Base-by-base conservation (phyloP, 495 filamentous ascomycete species). In the Lasiosphaeriaceae sp. region DNA sequence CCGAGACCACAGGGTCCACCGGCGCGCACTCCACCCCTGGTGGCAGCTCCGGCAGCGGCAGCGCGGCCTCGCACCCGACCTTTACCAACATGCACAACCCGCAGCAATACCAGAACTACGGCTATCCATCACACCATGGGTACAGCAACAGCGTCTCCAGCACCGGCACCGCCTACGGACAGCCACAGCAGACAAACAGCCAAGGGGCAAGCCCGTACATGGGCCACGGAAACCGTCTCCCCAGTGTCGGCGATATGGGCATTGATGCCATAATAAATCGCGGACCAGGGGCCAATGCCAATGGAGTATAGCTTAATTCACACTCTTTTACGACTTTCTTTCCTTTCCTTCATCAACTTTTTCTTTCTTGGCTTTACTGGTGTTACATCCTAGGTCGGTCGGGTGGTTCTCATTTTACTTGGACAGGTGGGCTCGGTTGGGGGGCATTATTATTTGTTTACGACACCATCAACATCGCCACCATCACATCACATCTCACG, bases 261-360 rank as follows among this genome's bases (percentile, higher is more conserved):
- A 83, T 83, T 65, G 78, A 77, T 56, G 69, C 76, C 24, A 78
- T 83, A 52, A 78, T 82, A 49, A 80, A 80, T 65, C 71, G 79
- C 67, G 76, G 59, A 43, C 54, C 61, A 26, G 58, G 52, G 34
- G 55, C 47, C 26, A 48, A 34, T 20, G 14, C 35, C 14, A 60
- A 60, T n/a, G 47, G 55, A 23, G 49, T 54, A 37, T 63, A 43
- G 60, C 39, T 50, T 31, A 23, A 19, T 34, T 20, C 14, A 45
- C 56, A 47, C 44, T 54, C 39, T 3, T 43, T 54, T 37, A 41
- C 20, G 29, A 37, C 41, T 47, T 20, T 26, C 50, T 46, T 55
- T 17, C 41, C 11, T 46, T 34, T 58, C 20, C 19, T 59, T 46
- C 47, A 55, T 52, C 16, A 39, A n/a, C 20, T n/a, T 37, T 55